Evolutionary conservation across 352 stramenopile genomes (phyloP).

Genomic region (Globisporangium lucens): DNA sequence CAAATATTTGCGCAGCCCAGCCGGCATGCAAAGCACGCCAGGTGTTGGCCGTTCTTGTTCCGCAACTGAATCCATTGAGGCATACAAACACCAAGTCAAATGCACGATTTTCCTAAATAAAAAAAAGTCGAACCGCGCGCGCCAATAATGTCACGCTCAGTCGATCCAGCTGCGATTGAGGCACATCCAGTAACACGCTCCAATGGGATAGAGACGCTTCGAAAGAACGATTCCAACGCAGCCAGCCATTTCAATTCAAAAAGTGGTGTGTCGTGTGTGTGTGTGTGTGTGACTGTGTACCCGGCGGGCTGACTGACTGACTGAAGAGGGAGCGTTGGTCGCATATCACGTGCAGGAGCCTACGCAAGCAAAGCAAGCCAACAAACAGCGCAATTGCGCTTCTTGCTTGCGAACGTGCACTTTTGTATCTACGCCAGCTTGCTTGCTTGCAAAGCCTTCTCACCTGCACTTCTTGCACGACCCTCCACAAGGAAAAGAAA

Average conservation of each 20-base stretch:
- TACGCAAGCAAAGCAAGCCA: background rate
- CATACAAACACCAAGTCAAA: background rate
- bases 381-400: conserved; percentile 1
- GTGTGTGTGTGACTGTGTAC: background rate
- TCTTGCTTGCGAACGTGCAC: background rate
- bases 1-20: background rate
- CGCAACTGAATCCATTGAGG: background rate
- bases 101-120: background rate
- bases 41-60: conserved; percentile 1
- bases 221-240: background rate
- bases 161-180: background rate
- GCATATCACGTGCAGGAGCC: background rate
- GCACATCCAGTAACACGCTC: conserved; percentile 11
- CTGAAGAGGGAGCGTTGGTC: background rate
- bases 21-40: background rate
- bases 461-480: conserved; percentile 1
- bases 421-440: background rate
- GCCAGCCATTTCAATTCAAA: background rate
- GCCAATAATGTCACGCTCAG: background rate
- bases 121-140: background rate
- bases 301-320: background rate
- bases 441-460: background rate
- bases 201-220: conserved; percentile 15
- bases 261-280: conserved; percentile 2
- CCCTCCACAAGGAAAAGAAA: background rate